phyloP scores from a whole-genome alignment of 192 early-diverging fungal genomes.

The Dissophora ornata region DNA sequence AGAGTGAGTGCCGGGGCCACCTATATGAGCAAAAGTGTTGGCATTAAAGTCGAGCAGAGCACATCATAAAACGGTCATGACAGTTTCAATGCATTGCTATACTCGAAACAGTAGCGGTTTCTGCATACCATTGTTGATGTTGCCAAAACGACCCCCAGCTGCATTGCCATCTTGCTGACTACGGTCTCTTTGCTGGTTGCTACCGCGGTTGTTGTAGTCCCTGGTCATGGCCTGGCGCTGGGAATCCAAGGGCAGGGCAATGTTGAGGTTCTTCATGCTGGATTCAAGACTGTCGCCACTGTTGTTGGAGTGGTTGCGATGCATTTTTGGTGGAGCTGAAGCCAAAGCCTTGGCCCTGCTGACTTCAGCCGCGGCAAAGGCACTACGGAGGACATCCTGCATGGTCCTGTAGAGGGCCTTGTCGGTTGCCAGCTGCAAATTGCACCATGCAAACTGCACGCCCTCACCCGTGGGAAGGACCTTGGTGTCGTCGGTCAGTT shows the following conservation, averaged over 20 bases:
- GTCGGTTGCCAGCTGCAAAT: slow-evolving; percentile 71
- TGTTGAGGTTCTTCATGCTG: slow-evolving; percentile 61
- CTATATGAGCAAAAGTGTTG: too few species aligned
- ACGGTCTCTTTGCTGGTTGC: slow-evolving; percentile 31
- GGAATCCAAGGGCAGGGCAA: slow-evolving; percentile 59
- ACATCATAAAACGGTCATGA: too few species aligned
- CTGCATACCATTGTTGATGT: slow-evolving; percentile 42
- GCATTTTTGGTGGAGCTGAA: slow-evolving; percentile 53
- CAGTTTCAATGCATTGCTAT: too few species aligned
- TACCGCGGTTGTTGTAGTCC: slow-evolving; percentile 39
- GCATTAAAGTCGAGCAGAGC: too few species aligned
- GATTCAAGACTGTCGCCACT: slow-evolving; percentile 55
- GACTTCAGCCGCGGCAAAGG: slow-evolving; percentile 72
- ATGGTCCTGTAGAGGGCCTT: slow-evolving; percentile 81
- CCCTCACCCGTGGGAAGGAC: slow-evolving; percentile 74
- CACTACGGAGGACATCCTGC: slow-evolving; percentile 83
- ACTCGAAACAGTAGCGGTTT: too few species aligned
- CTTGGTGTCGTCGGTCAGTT: slow-evolving; percentile 67
- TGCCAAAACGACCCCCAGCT: slow-evolving; percentile 28
- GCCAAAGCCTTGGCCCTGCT: slow-evolving; percentile 55
- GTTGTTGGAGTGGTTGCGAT: slow-evolving; percentile 54
- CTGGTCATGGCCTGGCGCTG: slow-evolving; percentile 56
- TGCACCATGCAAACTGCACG: slow-evolving; percentile 78
- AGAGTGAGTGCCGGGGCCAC: slow-evolving; percentile 26
- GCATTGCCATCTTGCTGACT: slow-evolving; percentile 37